Evolutionary conservation across 495 filamentous ascomycete genomes (phyloP).

Genomic region (Penicillium robsamsonii): DNA sequence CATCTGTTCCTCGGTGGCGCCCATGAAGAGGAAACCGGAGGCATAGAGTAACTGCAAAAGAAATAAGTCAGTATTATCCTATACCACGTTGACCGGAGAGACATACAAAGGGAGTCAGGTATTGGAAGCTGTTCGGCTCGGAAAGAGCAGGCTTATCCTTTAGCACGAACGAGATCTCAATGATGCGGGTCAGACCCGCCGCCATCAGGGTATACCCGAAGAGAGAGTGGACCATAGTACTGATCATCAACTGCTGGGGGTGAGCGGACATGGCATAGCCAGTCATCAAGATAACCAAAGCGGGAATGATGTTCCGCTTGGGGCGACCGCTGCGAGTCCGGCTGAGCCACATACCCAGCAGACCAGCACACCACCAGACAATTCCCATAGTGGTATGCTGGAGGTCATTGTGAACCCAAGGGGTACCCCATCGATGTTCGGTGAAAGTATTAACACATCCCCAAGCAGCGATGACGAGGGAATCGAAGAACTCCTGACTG

Average conservation of each 20-base stretch:
- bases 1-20: constrained; percentile 96
- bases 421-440: constrained; percentile 87
- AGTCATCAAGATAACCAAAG: constrained; percentile 83
- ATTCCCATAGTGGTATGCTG: constrained; percentile 98
- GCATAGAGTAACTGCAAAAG: constrained; percentile 76
- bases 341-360: constrained; percentile 90
- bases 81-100: neutral
- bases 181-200: constrained; percentile 76
- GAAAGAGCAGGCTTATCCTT: constrained; percentile 63
- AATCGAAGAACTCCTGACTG: constrained; percentile 97
- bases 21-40: constrained; percentile 96
- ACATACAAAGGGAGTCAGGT: constrained; percentile 85
- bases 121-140: constrained; percentile 85
- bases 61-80: constrained; percentile 18
- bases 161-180: constrained; percentile 88
- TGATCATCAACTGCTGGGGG: constrained; percentile 76
- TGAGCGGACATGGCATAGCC: constrained; percentile 95
- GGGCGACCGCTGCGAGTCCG: constrained; percentile 76
- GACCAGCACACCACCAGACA: constrained; percentile 93
- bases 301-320: constrained; percentile 89
- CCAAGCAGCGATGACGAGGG: constrained; percentile 85
- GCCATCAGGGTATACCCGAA: constrained; percentile 97
- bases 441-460: constrained; percentile 98
- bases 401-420: constrained; percentile 93
- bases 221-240: constrained; percentile 83